A percentile compares a stretch with the other conserved stretches of the same genome.
These are phyloP conservation scores for Zygosaccharomyces siamensis DNA, from an alignment of 805 yeast genomes.

Conservation along the genomic window DNA sequence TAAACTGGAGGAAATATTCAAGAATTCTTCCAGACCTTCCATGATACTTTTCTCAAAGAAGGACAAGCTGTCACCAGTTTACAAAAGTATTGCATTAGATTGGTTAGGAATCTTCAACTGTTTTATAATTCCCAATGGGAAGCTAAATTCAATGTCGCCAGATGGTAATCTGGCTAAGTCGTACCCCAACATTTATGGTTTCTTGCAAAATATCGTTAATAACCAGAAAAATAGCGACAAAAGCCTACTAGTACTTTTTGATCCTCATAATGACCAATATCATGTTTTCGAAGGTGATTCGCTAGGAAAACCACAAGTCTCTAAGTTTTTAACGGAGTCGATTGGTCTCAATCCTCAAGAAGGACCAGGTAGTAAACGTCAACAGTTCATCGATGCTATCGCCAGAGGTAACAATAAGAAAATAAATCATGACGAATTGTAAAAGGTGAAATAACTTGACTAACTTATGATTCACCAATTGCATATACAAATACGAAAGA, in stretches of 20 bases:
- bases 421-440: conserved; percentile 25
- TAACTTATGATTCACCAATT: background rate
- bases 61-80: conserved; percentile 47
- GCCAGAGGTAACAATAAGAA: conserved; percentile 20
- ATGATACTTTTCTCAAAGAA: conserved; percentile 52
- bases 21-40: conserved; percentile 32
- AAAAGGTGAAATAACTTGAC: conserved; percentile 13
- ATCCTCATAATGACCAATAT: conserved; percentile 17
- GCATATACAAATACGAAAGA: background rate
- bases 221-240: conserved; percentile 15
- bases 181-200: conserved; percentile 23
- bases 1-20: conserved; percentile 30
- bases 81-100: conserved; percentile 67
- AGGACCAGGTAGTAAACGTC: conserved; percentile 32
- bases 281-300: conserved; percentile 18
- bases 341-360: conserved; percentile 26
- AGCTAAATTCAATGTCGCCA: conserved; percentile 20
- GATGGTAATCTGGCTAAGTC: conserved; percentile 9
- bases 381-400: conserved; percentile 17
- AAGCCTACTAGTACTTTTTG: conserved; percentile 23
- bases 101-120: conserved; percentile 47
- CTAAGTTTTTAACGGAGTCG: conserved; percentile 21
- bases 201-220: conserved; percentile 14
- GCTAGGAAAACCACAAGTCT: conserved; percentile 23
- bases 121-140: conserved; percentile 39